Evolutionary conservation across 495 filamentous ascomycete genomes (phyloP).

Genomic region (Podospora comata): DNA sequence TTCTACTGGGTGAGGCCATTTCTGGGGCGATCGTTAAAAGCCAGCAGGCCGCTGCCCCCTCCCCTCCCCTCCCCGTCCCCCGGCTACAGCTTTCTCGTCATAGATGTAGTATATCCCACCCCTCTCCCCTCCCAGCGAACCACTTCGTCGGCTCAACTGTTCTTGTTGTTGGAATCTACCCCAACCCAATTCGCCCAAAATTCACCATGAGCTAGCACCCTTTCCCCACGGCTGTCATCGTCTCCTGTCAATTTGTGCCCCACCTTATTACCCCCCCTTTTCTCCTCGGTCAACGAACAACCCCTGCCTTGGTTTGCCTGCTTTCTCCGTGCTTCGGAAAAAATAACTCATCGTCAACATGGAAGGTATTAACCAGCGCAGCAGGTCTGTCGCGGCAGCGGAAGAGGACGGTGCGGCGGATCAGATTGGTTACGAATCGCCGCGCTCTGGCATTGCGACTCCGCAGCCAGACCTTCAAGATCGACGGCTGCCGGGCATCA

Average conservation of each 20-base stretch:
- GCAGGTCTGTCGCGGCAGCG: slow-evolving; percentile 44
- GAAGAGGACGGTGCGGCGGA: slow-evolving; percentile 66
- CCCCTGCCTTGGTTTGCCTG: slow-evolving; percentile 16
- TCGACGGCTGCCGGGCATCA: slow-evolving; percentile 85
- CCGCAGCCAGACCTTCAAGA: slow-evolving; percentile 85
- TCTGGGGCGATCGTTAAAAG: slow-evolving; percentile 24
- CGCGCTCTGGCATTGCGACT: slow-evolving; percentile 80
- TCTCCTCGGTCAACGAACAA: slow-evolving; percentile 14
- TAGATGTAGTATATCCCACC: slow-evolving; percentile 33
- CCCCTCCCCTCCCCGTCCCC: slow-evolving; percentile 16
- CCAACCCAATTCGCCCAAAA: slow-evolving; percentile 27
- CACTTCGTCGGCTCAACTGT: slow-evolving; percentile 17
- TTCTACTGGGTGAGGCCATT: slow-evolving; percentile 23
- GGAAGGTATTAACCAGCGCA: slow-evolving; percentile 44
- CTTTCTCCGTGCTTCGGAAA: slow-evolving; percentile 16
- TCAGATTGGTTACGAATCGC: slow-evolving; percentile 77
- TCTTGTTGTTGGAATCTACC: slow-evolving; percentile 19
- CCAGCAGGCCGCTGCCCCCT: slow-evolving; percentile 24
- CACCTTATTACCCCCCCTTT: slow-evolving; percentile 29
- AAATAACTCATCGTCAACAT: slow-evolving; percentile 32
- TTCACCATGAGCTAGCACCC: slow-evolving; percentile 37
- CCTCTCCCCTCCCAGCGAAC: slow-evolving; percentile 28
- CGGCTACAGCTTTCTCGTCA: slow-evolving; percentile 27
- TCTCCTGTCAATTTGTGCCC: slow-evolving; percentile 24
- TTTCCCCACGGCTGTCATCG: slow-evolving; percentile 23